phyloP scores from a whole-genome alignment of 179 eudicot species.

The Drosera spatulata region DNA sequence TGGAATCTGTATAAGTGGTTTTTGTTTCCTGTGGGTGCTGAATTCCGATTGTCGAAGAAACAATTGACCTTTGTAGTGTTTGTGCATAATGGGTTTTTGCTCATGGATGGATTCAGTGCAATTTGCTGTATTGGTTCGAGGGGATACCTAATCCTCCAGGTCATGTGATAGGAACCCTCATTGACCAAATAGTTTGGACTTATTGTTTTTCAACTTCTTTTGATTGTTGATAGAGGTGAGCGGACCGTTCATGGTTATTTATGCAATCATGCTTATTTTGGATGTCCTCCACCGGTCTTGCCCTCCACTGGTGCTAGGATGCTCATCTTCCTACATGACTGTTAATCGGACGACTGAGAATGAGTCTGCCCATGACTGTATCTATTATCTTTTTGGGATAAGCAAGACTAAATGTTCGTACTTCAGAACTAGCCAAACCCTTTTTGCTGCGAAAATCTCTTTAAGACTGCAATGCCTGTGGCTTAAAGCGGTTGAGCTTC shows the following conservation, averaged over 20 bases:
- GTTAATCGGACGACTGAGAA: no score
- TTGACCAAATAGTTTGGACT: not conserved
- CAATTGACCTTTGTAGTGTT: conserved; percentile 13
- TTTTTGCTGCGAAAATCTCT: no score
- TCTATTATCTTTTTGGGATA: no score
- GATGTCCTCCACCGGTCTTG: not conserved
- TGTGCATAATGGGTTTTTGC: conserved; percentile 5
- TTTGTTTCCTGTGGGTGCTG: no score
- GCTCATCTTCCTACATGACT: not conserved
- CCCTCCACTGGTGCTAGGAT: not conserved
- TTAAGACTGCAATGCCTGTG: no score
- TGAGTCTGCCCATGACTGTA: no score
- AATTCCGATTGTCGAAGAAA: conserved; percentile 7
- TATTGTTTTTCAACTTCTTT: not conserved
- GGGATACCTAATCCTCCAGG: not conserved
- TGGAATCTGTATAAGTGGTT: no score
- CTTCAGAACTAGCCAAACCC: no score
- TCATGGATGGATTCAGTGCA: conserved; percentile 14
- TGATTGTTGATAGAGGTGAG: not conserved
- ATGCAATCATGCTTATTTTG: not conserved
- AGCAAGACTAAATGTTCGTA: no score
- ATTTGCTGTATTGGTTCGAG: no score
- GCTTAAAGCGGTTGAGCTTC: no score
- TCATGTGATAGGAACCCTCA: not conserved
- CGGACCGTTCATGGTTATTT: not conserved